Evolutionary conservation across 495 filamentous ascomycete genomes (phyloP).

Genomic region (Penicillium paxilli): DNA sequence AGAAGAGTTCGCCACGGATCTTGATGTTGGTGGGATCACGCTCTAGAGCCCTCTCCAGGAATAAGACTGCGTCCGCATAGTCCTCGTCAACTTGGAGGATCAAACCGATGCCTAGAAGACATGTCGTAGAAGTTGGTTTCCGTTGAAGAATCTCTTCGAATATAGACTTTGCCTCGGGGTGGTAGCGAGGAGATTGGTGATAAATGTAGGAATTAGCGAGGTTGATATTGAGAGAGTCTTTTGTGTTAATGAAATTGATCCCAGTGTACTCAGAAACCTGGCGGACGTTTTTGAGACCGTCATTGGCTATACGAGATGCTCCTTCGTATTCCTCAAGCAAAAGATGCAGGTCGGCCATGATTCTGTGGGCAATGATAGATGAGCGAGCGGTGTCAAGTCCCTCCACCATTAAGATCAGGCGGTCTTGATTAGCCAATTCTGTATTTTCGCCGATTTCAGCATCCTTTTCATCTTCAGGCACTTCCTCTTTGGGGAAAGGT

Average conservation of each 20-base stretch:
- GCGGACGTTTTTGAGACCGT: constrained; percentile 61
- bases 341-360: constrained; percentile 84
- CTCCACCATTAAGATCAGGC: constrained; percentile 78
- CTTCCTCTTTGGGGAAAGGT: constrained; percentile 59
- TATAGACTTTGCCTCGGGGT: constrained; percentile 77
- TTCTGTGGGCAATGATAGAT: constrained; percentile 79
- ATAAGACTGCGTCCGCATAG: constrained; percentile 73
- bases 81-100: constrained; percentile 93
- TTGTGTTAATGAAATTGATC: constrained; percentile 61
- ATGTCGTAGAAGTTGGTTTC: constrained; percentile 70
- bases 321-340: constrained; percentile 84
- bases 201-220: constrained; percentile 82
- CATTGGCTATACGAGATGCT: constrained; percentile 74
- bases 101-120: constrained; percentile 84
- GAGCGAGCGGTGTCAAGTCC: constrained; percentile 67
- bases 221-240: constrained; percentile 70
- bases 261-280: constrained; percentile 64
- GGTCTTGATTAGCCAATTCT: constrained; percentile 66
- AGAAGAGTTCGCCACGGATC: constrained; percentile 79
- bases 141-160: constrained; percentile 78
- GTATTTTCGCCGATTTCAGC: constrained; percentile 29
- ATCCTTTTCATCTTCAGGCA: constrained; percentile 32
- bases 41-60: constrained; percentile 70
- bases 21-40: constrained; percentile 70
- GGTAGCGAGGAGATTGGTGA: constrained; percentile 85